These are phyloP conservation scores for Aquilaria sinensis DNA, from an alignment of 345 rosid species.

Conservation along the genomic window DNA sequence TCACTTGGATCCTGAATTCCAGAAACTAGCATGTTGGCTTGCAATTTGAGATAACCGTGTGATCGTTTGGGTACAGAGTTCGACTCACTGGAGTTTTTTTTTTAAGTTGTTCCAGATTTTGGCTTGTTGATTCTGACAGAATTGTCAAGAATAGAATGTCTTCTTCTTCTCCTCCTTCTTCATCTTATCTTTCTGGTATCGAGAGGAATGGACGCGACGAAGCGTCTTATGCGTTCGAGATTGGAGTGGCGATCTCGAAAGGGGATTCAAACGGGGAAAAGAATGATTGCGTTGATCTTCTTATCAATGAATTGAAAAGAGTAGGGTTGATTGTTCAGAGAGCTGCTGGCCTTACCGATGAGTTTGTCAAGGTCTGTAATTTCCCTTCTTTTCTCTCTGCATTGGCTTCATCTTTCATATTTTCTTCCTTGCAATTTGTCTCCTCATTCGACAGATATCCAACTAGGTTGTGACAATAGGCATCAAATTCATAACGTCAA, in stretches of 20 bases:
- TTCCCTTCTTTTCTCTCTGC: neutral
- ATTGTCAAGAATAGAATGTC: too few species aligned
- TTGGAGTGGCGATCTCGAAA: conserved; percentile 69
- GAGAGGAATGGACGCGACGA: conserved; percentile 53
- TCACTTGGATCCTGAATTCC: too few species aligned
- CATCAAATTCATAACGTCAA: too few species aligned
- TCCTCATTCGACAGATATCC: neutral
- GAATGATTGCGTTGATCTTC: conserved; percentile 60
- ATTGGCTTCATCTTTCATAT: neutral
- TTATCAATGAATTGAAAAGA: conserved; percentile 49
- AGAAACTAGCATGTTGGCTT: too few species aligned
- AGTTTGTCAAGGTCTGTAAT: conserved; percentile 59
- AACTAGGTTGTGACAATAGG: too few species aligned
- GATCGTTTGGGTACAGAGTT: too few species aligned
- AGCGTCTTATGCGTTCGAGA: conserved; percentile 50
- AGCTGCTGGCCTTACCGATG: conserved; percentile 67
- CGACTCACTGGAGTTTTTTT: too few species aligned
- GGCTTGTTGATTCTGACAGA: too few species aligned
- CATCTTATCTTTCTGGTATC: conserved; percentile 1
- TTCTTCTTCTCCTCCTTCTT: neutral
- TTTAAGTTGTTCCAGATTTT: too few species aligned
- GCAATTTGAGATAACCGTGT: too few species aligned
- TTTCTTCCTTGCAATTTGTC: neutral
- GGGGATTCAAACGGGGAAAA: conserved; percentile 32
- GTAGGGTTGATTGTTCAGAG: conserved; percentile 58